phyloP scores from a whole-genome alignment of 139 green algal genomes.

The Micractinium sp. region DNA sequence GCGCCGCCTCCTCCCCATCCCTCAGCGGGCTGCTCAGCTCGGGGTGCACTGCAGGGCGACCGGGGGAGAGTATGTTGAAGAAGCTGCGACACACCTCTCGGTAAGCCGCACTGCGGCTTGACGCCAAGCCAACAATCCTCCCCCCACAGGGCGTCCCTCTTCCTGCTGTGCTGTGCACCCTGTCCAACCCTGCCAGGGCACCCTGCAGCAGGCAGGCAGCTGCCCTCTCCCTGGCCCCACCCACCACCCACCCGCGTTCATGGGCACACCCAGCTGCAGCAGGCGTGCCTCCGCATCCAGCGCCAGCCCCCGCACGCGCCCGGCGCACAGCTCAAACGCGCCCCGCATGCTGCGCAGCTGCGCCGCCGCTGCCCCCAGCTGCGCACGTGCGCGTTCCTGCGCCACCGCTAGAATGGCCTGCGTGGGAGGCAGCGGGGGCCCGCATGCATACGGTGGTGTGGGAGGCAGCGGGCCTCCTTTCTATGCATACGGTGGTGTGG shows the following conservation, averaged over 20 bases:
- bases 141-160: too few species aligned
- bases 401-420: not conserved
- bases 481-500: not conserved
- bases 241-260: slow-evolving; percentile 25
- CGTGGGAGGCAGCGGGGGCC: not conserved
- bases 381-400: not conserved
- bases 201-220: too few species aligned
- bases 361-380: not conserved
- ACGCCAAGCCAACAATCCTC: too few species aligned
- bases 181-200: not conserved
- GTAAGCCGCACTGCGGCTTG: not conserved
- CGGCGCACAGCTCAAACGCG: slow-evolving; percentile 12
- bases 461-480: not conserved
- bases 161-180: not conserved
- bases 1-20: slow-evolving; percentile 1
- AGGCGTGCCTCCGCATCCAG: slow-evolving; percentile 24
- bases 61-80: not conserved
- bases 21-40: slow-evolving; percentile 31
- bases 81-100: not conserved
- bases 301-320: slow-evolving; percentile 19
- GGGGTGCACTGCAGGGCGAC: slow-evolving; percentile 29
- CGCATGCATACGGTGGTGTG: not conserved
- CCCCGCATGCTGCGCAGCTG: not conserved
- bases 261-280: slow-evolving; percentile 38
- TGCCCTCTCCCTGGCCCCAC: not conserved